Conservation (phyloP, 495 filamentous ascomycete species). For the Daldinia concentrica region DNA sequence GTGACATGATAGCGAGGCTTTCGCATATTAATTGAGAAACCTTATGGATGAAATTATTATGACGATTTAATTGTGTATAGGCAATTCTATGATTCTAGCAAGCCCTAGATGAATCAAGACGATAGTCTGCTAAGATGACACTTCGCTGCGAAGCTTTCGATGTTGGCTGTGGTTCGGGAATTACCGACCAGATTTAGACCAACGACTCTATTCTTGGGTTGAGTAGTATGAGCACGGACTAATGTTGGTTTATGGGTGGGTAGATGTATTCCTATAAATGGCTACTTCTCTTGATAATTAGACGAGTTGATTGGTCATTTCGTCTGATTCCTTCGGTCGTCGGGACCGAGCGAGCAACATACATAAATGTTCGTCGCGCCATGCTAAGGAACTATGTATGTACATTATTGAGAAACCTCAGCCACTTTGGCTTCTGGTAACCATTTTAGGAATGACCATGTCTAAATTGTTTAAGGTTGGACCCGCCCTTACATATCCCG, state of each 20-base stretch:
- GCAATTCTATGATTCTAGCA: not conserved
- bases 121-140: not conserved
- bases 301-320: not conserved
- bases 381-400: not conserved
- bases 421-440: no score
- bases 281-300: not conserved
- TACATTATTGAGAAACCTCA: no score
- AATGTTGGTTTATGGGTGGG: not conserved
- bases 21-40: no score
- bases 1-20: no score
- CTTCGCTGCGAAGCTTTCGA: not conserved
- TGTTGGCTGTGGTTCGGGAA: not conserved
- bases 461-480: not conserved
- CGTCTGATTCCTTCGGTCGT: not conserved
- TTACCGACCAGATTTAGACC: not conserved
- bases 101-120: not conserved
- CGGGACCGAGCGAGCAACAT: not conserved
- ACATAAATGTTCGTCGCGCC: no score
- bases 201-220: not conserved
- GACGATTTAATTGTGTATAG: no score
- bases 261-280: not conserved
- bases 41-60: no score
- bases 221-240: not conserved
- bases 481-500: not conserved
- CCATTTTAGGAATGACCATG: not conserved